Evolutionary conservation across 75 land plant genomes (phyloP).

Genomic region (Selaginella moellendorffii): DNA sequence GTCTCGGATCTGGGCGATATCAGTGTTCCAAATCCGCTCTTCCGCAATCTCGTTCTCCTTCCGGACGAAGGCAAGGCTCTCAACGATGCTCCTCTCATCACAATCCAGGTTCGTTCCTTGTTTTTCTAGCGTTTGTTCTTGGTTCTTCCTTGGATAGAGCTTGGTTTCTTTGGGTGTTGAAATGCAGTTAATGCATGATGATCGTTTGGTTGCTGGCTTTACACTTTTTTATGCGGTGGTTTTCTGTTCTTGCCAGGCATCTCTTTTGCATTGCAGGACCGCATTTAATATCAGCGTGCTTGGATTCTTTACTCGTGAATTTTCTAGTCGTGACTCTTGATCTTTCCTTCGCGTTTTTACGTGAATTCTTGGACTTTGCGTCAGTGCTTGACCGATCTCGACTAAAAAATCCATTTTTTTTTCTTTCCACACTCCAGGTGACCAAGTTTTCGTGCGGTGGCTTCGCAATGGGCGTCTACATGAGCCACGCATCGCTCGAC

Average conservation of each 20-base stretch:
- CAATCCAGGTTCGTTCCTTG: not conserved
- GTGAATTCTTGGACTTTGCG: too few relatives aligned
- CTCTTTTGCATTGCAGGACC: too few relatives aligned
- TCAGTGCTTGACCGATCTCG: too few relatives aligned
- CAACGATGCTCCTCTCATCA: not conserved
- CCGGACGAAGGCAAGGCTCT: not conserved
- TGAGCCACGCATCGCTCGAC: conserved; percentile 25
- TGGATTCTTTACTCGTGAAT: too few relatives aligned
- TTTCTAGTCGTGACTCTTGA: too few relatives aligned
- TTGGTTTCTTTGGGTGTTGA: too few relatives aligned
- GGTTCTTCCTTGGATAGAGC: too few relatives aligned
- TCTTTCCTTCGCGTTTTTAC: too few relatives aligned
- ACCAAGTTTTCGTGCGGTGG: conserved; percentile 35
- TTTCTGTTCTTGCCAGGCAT: too few relatives aligned
- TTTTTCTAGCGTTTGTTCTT: not conserved
- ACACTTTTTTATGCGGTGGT: not conserved
- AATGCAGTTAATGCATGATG: too few relatives aligned
- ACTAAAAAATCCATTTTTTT: too few relatives aligned
- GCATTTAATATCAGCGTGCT: too few relatives aligned
- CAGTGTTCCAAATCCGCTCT: conserved; percentile 33
- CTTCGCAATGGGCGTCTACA: conserved; percentile 24
- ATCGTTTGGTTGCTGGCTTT: not conserved
- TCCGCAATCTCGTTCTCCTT: conserved; percentile 17
- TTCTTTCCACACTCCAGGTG: conserved; percentile 23
- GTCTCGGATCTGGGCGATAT: conserved; percentile 44